Conservation (phyloP, 805 yeast genomes). For the Ogataea saltuana region DNA sequence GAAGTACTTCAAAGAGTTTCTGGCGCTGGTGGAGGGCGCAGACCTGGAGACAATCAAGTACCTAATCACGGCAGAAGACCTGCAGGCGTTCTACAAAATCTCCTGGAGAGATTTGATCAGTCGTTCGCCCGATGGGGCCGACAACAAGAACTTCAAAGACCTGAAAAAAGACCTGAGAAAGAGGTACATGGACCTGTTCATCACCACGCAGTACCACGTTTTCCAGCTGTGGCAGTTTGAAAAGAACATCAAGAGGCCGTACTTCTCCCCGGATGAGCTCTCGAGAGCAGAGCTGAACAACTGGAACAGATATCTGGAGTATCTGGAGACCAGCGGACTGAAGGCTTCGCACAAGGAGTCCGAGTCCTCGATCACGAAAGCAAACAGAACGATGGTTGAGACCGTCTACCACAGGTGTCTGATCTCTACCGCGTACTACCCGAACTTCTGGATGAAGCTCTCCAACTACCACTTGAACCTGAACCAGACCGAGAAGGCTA, state of each 20-base stretch:
- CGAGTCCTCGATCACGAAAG: conserved; percentile 20
- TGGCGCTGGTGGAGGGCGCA: conserved; percentile 38
- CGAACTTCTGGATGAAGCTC: conserved; percentile 51
- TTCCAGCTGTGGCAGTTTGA: conserved; percentile 54
- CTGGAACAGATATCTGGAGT: conserved; percentile 62
- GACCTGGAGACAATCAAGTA: conserved; percentile 29
- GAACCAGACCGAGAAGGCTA: conserved; percentile 39
- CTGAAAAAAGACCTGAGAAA: conserved; percentile 44
- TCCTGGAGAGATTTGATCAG: conserved; percentile 30
- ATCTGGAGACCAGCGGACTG: conserved; percentile 42
- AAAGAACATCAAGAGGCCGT: conserved; percentile 39
- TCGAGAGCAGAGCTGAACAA: conserved; percentile 48
- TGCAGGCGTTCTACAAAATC: conserved; percentile 18
- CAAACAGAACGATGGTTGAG: conserved; percentile 28
- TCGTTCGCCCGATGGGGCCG: conserved; percentile 12
- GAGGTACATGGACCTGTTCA: conserved; percentile 51
- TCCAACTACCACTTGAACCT: conserved; percentile 42
- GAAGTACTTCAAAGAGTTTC: conserved; percentile 43
- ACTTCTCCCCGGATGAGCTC: conserved; percentile 39
- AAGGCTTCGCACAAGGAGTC: conserved; percentile 23
- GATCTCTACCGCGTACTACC: conserved; percentile 45
- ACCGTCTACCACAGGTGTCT: conserved; percentile 51
- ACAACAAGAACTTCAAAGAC: conserved; percentile 27
- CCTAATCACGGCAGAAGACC: conserved; percentile 28
- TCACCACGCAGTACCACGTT: conserved; percentile 54